Evolutionary conservation across 805 yeast genomes (phyloP).

Genomic region (Pichia cephalocereana): DNA sequence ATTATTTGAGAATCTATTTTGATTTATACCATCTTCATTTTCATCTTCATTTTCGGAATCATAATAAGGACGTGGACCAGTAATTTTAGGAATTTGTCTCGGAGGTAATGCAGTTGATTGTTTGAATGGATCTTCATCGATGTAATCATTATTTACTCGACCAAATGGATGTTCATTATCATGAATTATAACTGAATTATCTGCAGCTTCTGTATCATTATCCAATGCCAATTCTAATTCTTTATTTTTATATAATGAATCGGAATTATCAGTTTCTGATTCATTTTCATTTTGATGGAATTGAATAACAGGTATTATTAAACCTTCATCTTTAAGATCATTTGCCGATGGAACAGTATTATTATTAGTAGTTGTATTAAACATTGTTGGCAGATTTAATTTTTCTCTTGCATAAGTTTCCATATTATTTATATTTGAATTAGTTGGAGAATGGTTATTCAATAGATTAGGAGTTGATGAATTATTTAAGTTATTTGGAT

Average conservation of each 20-base stretch:
- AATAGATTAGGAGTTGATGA: conserved; percentile 9
- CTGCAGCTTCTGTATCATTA: background rate
- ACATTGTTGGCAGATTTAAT: background rate
- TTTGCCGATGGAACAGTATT: background rate
- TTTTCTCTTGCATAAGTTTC: background rate
- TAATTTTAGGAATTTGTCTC: background rate
- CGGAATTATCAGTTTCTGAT: background rate
- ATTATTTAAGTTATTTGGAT: background rate
- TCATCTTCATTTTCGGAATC: background rate
- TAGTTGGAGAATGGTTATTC: background rate
- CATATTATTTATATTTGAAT: background rate
- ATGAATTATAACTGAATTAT: no score
- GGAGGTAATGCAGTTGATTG: background rate
- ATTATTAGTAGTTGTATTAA: background rate
- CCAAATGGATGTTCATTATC: background rate
- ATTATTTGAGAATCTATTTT: background rate
- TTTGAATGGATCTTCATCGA: background rate
- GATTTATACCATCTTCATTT: background rate
- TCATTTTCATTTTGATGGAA: no score
- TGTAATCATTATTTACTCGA: background rate
- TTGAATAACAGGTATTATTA: conserved; percentile 1
- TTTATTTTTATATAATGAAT: background rate
- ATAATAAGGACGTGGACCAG: conserved; percentile 3
- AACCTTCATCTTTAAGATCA: background rate
- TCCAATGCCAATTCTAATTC: no score